phyloP scores from a whole-genome alignment of 1,284 basidiomycete genomes.

The Tylopilus orsonianus region DNA sequence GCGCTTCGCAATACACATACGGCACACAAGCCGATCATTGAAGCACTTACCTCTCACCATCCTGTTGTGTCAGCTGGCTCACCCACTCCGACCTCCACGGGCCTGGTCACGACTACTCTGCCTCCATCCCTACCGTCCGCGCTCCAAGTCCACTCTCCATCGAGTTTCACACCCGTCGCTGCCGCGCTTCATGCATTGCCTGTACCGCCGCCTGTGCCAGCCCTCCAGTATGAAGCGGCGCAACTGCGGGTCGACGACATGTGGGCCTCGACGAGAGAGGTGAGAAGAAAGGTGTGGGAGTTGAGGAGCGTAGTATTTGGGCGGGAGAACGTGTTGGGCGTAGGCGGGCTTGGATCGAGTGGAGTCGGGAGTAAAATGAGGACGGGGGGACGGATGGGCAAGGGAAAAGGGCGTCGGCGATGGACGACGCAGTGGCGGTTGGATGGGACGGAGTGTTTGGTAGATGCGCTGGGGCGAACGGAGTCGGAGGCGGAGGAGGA shows the following conservation, averaged over 20 bases:
- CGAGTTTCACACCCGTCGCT: constrained; percentile 18
- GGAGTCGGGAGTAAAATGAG: constrained; percentile 36
- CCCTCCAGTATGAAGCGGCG: constrained; percentile 67
- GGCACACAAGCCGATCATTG: constrained; percentile 45
- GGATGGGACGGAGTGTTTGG: constrained; percentile 57
- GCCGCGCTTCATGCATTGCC: constrained; percentile 28
- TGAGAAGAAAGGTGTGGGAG: constrained; percentile 61
- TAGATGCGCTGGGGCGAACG: constrained; percentile 67
- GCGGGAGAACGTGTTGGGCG: constrained; percentile 23
- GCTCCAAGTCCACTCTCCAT: constrained; percentile 3
- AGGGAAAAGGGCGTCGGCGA: constrained; percentile 26
- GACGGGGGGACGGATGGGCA: constrained; percentile 14
- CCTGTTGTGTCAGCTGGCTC: neutral
- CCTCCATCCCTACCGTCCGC: constrained; percentile 2
- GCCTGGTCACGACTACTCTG: constrained; percentile 2
- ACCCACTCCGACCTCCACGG: neutral
- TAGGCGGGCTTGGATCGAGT: constrained; percentile 29
- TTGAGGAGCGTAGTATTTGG: constrained; percentile 48
- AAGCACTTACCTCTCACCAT: constrained; percentile 42
- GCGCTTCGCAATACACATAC: constrained; percentile 57
- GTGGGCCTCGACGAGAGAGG: constrained; percentile 62
- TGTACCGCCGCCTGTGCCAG: constrained; percentile 50
- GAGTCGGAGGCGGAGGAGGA: constrained; percentile 78
- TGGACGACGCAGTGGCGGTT: constrained; percentile 61
- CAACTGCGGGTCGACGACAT: constrained; percentile 64